Percentiles rank a stretch among this genome's conserved stretches.
Conservation (phyloP, 2,329 filamentous ascomycete species). For the Fusarium succisae region DNA sequence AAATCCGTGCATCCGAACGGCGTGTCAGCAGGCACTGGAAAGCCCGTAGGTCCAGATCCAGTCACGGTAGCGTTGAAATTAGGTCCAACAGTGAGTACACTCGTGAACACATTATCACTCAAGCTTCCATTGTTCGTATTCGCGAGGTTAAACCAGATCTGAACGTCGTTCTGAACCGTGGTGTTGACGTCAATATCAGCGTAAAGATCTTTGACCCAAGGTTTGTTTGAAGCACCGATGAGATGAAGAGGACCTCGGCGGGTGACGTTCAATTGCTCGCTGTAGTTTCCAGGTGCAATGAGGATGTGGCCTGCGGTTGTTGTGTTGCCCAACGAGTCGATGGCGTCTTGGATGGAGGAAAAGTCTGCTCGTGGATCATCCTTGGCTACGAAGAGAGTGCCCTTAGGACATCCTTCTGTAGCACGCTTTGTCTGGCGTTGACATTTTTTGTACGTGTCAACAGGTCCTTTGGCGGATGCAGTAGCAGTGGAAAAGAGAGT, state of each 20-base stretch:
- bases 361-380: conserved; percentile 49
- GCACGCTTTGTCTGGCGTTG: conserved; percentile 27
- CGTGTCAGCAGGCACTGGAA: conserved; percentile 66
- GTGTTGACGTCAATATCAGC: conserved; percentile 57
- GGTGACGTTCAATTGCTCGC: conserved; percentile 72
- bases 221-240: conserved; percentile 63
- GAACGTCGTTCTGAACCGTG: conserved; percentile 56
- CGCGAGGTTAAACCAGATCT: conserved; percentile 66
- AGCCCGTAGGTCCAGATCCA: conserved; percentile 69
- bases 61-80: conserved; percentile 70
- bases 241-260: conserved; percentile 68
- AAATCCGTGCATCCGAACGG: conserved; percentile 72
- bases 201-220: conserved; percentile 45
- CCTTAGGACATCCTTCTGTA: conserved; percentile 49
- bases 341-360: conserved; percentile 52
- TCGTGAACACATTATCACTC: conserved; percentile 70
- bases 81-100: conserved; percentile 69
- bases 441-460: conserved; percentile 33
- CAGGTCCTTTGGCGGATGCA: conserved; percentile 10
- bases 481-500: neutral
- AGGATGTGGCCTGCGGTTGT: conserved; percentile 55
- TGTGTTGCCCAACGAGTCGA: conserved; percentile 50
- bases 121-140: conserved; percentile 52
- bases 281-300: conserved; percentile 68
- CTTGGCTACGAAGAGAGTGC: conserved; percentile 54